Conservation (phyloP, 257 asterid genomes). For the Fraxinus pennsylvanica region DNA sequence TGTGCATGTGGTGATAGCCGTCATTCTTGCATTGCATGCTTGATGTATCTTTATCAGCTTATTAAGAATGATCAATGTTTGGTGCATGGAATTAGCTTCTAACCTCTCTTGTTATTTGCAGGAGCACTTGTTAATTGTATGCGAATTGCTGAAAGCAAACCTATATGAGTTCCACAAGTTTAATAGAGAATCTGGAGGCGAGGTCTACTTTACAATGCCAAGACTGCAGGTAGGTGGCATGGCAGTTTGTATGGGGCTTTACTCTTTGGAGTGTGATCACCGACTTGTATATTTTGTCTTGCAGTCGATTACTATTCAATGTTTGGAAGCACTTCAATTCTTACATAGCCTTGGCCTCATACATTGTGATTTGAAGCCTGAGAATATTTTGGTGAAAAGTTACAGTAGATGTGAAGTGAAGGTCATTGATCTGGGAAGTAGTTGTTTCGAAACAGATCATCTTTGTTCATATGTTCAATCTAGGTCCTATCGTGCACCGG, state of each 20-base stretch:
- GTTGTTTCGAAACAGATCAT: conserved; percentile 95
- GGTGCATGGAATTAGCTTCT: conserved; percentile 12
- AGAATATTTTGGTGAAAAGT: conserved; percentile 95
- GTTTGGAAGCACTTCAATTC: conserved; percentile 95
- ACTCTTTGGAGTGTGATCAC: conserved; percentile 25
- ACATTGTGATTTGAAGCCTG: conserved; percentile 98
- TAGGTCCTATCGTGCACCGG: conserved; percentile 96
- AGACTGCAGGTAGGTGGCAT: conserved; percentile 78
- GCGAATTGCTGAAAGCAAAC: conserved; percentile 97
- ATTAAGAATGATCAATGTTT: conserved; percentile 15
- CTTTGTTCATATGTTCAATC: conserved; percentile 98
- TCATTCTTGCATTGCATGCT: conserved; percentile 7
- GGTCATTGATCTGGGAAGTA: conserved; percentile 98
- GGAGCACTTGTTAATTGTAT: conserved; percentile 95
- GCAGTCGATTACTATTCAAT: conserved; percentile 96
- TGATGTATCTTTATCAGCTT: neutral
- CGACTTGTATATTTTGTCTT: conserved; percentile 31
- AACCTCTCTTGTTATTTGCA: conserved; percentile 37
- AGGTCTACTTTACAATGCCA: conserved; percentile 98
- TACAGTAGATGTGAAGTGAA: conserved; percentile 99
- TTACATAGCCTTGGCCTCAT: conserved; percentile 93
- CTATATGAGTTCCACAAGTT: conserved; percentile 93
- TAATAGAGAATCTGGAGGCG: conserved; percentile 98
- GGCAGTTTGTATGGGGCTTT: conserved; percentile 17
- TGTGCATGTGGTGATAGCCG: neutral